A percentile compares a stretch with the other conserved stretches of the same genome.
Evolutionary conservation across 2,329 filamentous ascomycete genomes (phyloP).

Genomic region (Thermoascus crustaceus): DNA sequence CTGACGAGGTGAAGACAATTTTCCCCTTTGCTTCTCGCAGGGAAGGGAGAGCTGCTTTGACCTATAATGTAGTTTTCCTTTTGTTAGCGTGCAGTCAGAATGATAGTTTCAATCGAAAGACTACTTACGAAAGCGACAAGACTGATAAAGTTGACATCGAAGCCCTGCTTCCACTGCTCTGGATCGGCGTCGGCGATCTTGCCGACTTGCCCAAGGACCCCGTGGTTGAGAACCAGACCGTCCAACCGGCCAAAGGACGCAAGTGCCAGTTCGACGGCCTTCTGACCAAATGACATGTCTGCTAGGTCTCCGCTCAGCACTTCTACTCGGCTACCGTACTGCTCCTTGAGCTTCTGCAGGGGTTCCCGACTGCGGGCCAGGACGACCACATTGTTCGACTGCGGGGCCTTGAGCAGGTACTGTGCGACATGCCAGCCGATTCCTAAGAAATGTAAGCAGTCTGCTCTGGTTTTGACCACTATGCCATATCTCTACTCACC

Average conservation of each 20-base stretch:
- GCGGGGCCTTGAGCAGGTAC: conserved; percentile 46
- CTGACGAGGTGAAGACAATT: conserved; percentile 72
- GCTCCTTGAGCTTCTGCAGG: conserved; percentile 45
- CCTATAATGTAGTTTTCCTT: conserved; percentile 38
- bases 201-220: conserved; percentile 65
- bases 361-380: conserved; percentile 49
- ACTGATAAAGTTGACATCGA: conserved; percentile 83
- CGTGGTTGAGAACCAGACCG: conserved; percentile 81
- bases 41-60: conserved; percentile 60
- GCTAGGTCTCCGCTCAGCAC: conserved; percentile 51
- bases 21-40: conserved; percentile 61
- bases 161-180: conserved; percentile 66
- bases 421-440: conserved; percentile 55
- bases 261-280: conserved; percentile 58
- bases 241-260: conserved; percentile 66
- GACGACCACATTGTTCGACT: conserved; percentile 49
- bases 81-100: not conserved
- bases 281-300: conserved; percentile 47
- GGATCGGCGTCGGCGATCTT: conserved; percentile 59
- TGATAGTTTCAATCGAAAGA: not conserved
- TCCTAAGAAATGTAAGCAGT: too few relatives aligned
- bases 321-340: conserved; percentile 48
- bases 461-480: too few relatives aligned
- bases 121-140: conserved; percentile 62
- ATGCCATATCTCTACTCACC: conserved; percentile 43